phyloP scores from a whole-genome alignment of 768 basidiomycete genomes.

The Punctularia strigosozonata region DNA sequence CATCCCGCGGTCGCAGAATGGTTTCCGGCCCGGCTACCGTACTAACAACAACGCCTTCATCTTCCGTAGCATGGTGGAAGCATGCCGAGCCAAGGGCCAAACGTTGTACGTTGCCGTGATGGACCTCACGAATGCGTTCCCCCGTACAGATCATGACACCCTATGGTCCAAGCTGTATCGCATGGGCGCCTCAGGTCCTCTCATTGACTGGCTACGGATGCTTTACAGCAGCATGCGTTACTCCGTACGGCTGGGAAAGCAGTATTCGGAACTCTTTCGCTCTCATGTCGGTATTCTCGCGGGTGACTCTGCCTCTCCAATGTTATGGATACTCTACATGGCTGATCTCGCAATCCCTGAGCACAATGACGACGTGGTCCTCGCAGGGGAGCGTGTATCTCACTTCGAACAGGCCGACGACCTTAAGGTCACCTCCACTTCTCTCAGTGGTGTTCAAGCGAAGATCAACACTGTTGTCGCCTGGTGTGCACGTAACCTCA shows the following conservation, averaged over 20 bases:
- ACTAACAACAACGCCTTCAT: conserved; percentile 19
- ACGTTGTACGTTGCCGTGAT: conserved; percentile 13
- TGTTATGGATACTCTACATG: conserved; percentile 8
- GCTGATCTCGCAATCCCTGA: conserved; percentile 3
- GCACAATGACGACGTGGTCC: conserved; percentile 6
- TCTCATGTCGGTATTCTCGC: conserved; percentile 9
- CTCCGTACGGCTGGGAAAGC: neutral
- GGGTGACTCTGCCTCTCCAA: conserved; percentile 11
- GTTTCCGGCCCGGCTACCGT: conserved; percentile 15
- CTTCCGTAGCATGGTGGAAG: conserved; percentile 11
- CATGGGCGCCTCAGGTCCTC: conserved; percentile 9
- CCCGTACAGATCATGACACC: conserved; percentile 18
- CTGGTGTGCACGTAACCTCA: conserved; percentile 12
- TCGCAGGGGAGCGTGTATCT: conserved; percentile 6
- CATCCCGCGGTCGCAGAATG: conserved; percentile 20
- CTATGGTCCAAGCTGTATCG: conserved; percentile 19
- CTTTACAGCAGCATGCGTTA: conserved; percentile 5
- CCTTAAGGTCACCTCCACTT: conserved; percentile 8
- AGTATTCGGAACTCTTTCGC: conserved; percentile 2
- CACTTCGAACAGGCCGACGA: conserved; percentile 16
- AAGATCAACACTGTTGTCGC: conserved; percentile 6
- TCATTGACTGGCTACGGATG: conserved; percentile 8
- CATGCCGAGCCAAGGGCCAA: conserved; percentile 3
- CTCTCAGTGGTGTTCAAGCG: conserved; percentile 8
- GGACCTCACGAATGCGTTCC: conserved; percentile 23